These are phyloP conservation scores for Bocquillonia castaneifolia DNA, from an alignment of 441 rosid genomes.

Conservation along the genomic window DNA sequence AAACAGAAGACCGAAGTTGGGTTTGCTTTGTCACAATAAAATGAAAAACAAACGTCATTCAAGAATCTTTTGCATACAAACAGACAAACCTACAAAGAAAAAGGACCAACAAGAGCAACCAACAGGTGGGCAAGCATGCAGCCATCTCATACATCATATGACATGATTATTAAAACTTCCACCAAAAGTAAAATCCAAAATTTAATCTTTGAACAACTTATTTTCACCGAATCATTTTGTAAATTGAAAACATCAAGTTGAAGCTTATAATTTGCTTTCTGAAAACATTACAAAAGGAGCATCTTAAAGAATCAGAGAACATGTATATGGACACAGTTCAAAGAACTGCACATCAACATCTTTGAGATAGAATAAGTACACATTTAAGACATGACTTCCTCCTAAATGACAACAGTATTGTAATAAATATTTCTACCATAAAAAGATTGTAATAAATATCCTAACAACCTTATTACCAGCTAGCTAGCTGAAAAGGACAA, in stretches of 20 bases:
- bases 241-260: not conserved
- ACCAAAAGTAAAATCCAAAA: not conserved
- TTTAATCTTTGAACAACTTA: not conserved
- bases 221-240: not conserved
- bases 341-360: too few relatives aligned
- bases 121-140: slow-evolving; percentile 36
- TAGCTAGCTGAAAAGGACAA: slow-evolving; percentile 18
- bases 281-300: not conserved
- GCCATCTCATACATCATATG: slow-evolving; percentile 13
- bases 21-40: slow-evolving; percentile 3
- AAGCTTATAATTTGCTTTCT: not conserved
- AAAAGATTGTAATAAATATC: slow-evolving; percentile 18
- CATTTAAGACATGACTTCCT: slow-evolving; percentile 3
- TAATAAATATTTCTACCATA: too few relatives aligned
- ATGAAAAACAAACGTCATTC: slow-evolving; percentile 18
- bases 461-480: slow-evolving; percentile 21
- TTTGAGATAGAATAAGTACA: slow-evolving; percentile 8
- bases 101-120: slow-evolving; percentile 14
- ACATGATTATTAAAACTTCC: not conserved
- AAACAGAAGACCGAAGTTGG: not conserved
- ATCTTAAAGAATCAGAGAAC: not conserved
- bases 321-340: too few relatives aligned
- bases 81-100: slow-evolving; percentile 7
- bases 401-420: not conserved
- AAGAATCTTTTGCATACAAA: slow-evolving; percentile 24